Evolutionary conservation across 169 alveolate species (phyloP).

Genomic region (Miamiensis avidus): DNA sequence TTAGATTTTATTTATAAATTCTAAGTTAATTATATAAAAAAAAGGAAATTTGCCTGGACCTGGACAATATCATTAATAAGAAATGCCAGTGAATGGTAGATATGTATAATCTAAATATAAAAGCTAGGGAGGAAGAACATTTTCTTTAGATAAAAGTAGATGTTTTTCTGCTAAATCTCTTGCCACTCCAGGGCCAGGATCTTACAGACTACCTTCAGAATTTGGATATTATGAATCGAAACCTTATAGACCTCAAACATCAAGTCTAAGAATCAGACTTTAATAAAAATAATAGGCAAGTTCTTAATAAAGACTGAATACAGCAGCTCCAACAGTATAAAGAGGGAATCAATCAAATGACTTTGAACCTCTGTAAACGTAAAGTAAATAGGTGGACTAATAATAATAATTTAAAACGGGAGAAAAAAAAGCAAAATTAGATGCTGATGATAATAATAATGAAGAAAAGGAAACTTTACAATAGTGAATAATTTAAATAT

Average conservation of each 20-base stretch:
- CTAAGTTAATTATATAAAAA: neutral
- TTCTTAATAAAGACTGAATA: too few relatives aligned
- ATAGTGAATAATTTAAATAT: too few relatives aligned
- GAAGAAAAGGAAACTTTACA: too few relatives aligned
- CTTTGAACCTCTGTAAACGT: too few relatives aligned
- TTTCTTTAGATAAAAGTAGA: neutral
- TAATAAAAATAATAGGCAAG: too few relatives aligned
- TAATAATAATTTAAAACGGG: too few relatives aligned
- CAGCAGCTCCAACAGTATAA: too few relatives aligned
- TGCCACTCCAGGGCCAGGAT: constrained; percentile 40
- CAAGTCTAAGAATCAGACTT: neutral
- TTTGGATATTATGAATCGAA: constrained; percentile 49
- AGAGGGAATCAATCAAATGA: too few relatives aligned
- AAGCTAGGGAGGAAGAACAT: neutral
- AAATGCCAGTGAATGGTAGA: neutral
- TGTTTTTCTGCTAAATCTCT: neutral
- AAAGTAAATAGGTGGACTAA: too few relatives aligned
- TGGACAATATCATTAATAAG: neutral
- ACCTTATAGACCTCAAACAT: neutral
- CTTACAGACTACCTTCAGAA: constrained; percentile 48
- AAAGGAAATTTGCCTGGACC: neutral
- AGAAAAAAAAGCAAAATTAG: too few relatives aligned
- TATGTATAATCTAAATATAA: neutral
- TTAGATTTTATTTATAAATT: too few relatives aligned
- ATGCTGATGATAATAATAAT: too few relatives aligned